Base-by-base conservation (phyloP, 371 early-diverging fungal genomes). In the Syncephalastrum racemosum region DNA sequence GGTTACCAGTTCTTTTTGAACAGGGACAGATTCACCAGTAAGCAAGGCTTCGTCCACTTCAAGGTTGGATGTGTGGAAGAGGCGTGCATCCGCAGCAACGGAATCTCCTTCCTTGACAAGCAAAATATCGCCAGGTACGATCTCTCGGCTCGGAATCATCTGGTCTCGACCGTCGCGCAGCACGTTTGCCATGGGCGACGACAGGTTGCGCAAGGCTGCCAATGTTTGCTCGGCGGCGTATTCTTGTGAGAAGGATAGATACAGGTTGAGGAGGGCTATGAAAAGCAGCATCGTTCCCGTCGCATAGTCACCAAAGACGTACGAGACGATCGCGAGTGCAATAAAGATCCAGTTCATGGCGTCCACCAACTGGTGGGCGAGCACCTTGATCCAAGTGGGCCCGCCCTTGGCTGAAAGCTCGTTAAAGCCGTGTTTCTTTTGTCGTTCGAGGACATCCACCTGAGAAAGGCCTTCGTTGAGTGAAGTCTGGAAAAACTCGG, bases 121-220 rank as follows among this genome's bases (percentile, higher is more conserved):
- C 31, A 96, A 71, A 19, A 95, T 58, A 70, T 96, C 97, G n/a
- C 95, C 95, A 7, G 92, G 92, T 1, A 93, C 94, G 14, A 93
- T 68, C 16, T 86, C 86, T 39, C 64, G 61, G 14, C 91, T 85
- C 15, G 87, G 78, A 19, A 94, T 70, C 2, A 73, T 65, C 18
- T 74, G 62, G 56, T 81, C 77, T 24, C 71, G 75, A 8, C 92
- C 92, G 60, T 90, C 89, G 46, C 96, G 90, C 50, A 94, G 65
- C 8, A 93, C 94, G n/a, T 75, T 68, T 23, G 82, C 86, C 53
- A 82, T 80, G 3, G 90, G 93, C 1, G 93, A 90, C 2, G 87
- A 79, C 60, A 95, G 74, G 31, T 87, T 84, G 51, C 88, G 72
- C 40, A 95, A 71, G 18, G 95, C 91, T 50, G 93, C 93, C 76